A percentile compares a stretch with the other conserved stretches of the same genome.
These are phyloP conservation scores for Filobasidium uniguttulatum DNA, from an alignment of 1,284 basidiomycete genomes.

Conservation along the genomic window DNA sequence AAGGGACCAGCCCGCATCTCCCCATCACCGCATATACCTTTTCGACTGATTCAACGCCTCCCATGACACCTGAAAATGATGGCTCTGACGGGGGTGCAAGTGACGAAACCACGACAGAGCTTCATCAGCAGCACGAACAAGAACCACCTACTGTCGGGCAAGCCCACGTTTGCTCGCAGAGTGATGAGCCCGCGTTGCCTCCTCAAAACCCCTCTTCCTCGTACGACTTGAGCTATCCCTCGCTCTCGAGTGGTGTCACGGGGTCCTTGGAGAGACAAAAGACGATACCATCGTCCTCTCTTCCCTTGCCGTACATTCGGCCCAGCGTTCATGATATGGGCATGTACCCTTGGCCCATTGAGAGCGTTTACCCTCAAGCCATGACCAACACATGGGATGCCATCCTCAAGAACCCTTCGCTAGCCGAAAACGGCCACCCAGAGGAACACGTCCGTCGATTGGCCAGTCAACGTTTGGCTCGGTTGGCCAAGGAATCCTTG, in stretches of 20 bases:
- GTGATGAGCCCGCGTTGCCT: too few relatives aligned
- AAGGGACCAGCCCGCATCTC: slow-evolving; percentile 3
- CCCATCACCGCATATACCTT: slow-evolving; percentile 18
- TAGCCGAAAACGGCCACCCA: background rate
- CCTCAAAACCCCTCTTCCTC: too few relatives aligned
- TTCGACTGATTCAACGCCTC: slow-evolving; percentile 26
- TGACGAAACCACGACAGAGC: too few relatives aligned
- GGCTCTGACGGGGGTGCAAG: background rate
- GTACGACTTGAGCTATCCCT: too few relatives aligned
- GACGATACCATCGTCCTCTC: background rate
- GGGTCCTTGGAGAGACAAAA: too few relatives aligned
- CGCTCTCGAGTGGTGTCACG: too few relatives aligned
- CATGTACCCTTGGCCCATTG: background rate
- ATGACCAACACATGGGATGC: background rate
- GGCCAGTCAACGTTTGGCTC: slow-evolving; percentile 1
- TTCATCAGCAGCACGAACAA: too few relatives aligned
- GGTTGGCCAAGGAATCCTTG: slow-evolving; percentile 1
- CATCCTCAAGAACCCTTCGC: background rate
- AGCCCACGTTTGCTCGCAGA: too few relatives aligned
- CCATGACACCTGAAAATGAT: slow-evolving; percentile 13
- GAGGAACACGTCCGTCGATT: background rate
- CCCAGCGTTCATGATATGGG: background rate
- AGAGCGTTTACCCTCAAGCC: background rate
- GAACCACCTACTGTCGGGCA: too few relatives aligned
- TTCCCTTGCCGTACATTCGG: background rate